Evolutionary conservation across 352 stramenopile genomes (phyloP).

Genomic region (Bremia lactucae): DNA sequence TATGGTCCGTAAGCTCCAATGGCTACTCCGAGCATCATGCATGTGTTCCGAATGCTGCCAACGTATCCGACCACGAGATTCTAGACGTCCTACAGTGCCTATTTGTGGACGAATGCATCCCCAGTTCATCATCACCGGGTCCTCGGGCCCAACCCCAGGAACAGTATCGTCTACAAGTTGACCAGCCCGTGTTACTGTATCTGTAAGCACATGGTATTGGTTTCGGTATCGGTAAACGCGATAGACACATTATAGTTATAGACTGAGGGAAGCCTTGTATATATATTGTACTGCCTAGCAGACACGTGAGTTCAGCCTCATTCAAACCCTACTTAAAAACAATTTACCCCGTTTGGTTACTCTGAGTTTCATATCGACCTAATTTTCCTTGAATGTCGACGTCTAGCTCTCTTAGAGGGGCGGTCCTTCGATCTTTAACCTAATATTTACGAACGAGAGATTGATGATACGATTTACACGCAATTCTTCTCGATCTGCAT

Average conservation of each 20-base stretch:
- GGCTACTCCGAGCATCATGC: slow-evolving; percentile 5
- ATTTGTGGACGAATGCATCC: slow-evolving; percentile 27
- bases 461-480: too few species aligned
- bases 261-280: slow-evolving; percentile 23
- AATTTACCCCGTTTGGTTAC: slow-evolving; percentile 8
- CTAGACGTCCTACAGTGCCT: slow-evolving; percentile 34
- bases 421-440: too few species aligned
- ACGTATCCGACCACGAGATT: slow-evolving; percentile 34
- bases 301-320: too few species aligned
- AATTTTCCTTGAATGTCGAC: too few species aligned
- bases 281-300: too few species aligned
- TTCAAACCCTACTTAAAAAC: slow-evolving; percentile 6
- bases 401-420: too few species aligned
- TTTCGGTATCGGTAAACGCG: slow-evolving; percentile 25
- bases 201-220: slow-evolving; percentile 11
- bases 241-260: slow-evolving; percentile 34
- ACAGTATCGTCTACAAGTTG: slow-evolving; percentile 19
- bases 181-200: slow-evolving; percentile 26
- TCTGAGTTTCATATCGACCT: too few species aligned
- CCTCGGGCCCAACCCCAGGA: slow-evolving; percentile 13
- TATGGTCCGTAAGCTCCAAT: slow-evolving; percentile 15
- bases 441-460: too few species aligned
- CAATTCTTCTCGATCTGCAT: too few species aligned
- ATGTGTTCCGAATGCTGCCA: slow-evolving; percentile 13
- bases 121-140: slow-evolving; percentile 2